These are phyloP conservation scores for Colletotrichum higginsianum DNA, from an alignment of 2,329 filamentous ascomycete species.

Conservation along the genomic window DNA sequence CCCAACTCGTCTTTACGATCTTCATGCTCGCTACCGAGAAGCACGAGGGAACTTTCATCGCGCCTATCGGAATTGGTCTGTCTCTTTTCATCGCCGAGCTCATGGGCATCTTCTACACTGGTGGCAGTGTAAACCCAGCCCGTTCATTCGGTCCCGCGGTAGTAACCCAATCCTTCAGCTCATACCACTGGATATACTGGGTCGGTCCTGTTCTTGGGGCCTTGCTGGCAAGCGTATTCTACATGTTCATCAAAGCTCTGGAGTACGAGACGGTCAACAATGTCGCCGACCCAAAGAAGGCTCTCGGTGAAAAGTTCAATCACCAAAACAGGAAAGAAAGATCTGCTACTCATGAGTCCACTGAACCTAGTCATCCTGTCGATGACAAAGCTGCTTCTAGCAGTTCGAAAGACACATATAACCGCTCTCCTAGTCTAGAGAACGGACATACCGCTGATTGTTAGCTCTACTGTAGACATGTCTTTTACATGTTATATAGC, in stretches of 20 bases:
- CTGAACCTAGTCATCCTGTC: neutral
- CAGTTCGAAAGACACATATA: neutral
- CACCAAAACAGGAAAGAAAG: neutral
- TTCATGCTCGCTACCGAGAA: slow-evolving; percentile 82
- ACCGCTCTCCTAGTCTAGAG: neutral
- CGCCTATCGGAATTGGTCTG: slow-evolving; percentile 80
- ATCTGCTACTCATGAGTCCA: neutral
- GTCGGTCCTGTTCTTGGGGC: slow-evolving; percentile 19
- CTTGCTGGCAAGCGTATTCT: neutral
- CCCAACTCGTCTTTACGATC: slow-evolving; percentile 74
- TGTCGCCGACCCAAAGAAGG: neutral
- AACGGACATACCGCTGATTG: neutral
- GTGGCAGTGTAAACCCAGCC: slow-evolving; percentile 66
- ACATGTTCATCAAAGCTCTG: slow-evolving; percentile 3
- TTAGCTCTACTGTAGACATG: neutral
- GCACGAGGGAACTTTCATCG: slow-evolving; percentile 79
- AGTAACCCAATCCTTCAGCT: slow-evolving; percentile 55
- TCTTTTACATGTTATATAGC: no score
- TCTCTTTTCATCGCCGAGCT: slow-evolving; percentile 67
- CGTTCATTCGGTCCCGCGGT: slow-evolving; percentile 65
- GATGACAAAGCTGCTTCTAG: neutral
- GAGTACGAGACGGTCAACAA: slow-evolving; percentile 1
- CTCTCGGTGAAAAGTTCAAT: neutral
- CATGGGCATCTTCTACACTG: slow-evolving; percentile 59
- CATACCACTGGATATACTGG: slow-evolving; percentile 68